Conservation (phyloP, 2,329 filamentous ascomycete genomes). For the Sporothrix luriei region DNA sequence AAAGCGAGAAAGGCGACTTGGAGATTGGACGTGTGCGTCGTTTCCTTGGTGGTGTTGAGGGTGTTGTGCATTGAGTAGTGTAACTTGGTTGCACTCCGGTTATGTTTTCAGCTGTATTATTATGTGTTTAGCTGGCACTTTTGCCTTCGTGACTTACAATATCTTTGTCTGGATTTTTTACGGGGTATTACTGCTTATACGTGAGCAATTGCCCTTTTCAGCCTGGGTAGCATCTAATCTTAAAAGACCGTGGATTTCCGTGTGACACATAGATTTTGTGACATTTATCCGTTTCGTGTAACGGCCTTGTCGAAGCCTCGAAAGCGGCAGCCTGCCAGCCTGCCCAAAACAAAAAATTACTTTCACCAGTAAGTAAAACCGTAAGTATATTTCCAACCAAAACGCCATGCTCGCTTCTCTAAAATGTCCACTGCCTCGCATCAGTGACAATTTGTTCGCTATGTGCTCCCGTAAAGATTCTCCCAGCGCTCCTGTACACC, state of each 20-base stretch:
- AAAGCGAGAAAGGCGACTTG: slow-evolving; percentile 77
- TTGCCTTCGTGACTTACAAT: too few species aligned
- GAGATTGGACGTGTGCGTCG: slow-evolving; percentile 76
- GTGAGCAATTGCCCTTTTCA: too few species aligned
- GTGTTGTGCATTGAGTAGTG: slow-evolving; percentile 43
- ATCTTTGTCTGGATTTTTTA: too few species aligned
- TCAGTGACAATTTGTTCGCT: neutral
- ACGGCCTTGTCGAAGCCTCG: too few species aligned
- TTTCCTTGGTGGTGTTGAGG: slow-evolving; percentile 78
- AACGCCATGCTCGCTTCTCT: slow-evolving; percentile 25
- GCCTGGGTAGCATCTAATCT: too few species aligned
- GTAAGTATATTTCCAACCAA: neutral
- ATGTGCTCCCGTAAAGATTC: slow-evolving; percentile 49
- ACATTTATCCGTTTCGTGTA: too few species aligned
- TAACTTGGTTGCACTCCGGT: neutral
- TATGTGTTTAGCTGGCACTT: too few species aligned
- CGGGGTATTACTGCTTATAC: too few species aligned
- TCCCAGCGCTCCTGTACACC: slow-evolving; percentile 65
- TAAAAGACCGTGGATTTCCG: too few species aligned
- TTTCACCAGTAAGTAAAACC: neutral
- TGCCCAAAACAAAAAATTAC: too few species aligned
- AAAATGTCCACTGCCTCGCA: neutral
- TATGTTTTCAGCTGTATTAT: neutral
- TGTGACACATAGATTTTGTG: too few species aligned
- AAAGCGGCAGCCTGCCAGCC: too few species aligned